These are phyloP conservation scores for Pichia insulana DNA, from an alignment of 805 yeast species.

Conservation along the genomic window DNA sequence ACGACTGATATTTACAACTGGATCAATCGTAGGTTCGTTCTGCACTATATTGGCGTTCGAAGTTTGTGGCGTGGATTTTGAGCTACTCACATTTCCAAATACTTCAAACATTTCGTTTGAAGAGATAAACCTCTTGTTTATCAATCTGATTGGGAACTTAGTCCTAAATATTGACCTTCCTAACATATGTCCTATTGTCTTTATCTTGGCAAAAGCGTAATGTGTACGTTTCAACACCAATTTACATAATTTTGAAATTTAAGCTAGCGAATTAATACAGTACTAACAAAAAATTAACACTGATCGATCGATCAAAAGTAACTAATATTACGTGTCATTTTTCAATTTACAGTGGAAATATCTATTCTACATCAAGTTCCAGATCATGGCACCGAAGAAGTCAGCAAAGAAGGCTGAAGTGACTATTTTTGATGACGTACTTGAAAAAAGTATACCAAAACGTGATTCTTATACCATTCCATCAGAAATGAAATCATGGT, in stretches of 20 bases:
- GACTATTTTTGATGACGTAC: no score
- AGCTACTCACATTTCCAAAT: conserved; percentile 12
- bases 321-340: background rate
- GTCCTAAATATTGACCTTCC: background rate
- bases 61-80: background rate
- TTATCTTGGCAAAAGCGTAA: no score
- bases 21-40: conserved; percentile 13
- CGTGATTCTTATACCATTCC: conserved; percentile 11
- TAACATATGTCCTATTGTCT: background rate
- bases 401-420: conserved; percentile 3
- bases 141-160: background rate
- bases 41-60: no score
- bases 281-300: no score
- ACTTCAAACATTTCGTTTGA: conserved; percentile 23
- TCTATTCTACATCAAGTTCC: background rate
- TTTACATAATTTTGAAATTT: no score
- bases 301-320: no score
- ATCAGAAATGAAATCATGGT: conserved; percentile 23
- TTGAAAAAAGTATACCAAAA: conserved; percentile 11
- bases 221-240: no score
- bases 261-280: no score
- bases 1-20: conserved; percentile 19
- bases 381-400: conserved; percentile 18
- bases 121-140: conserved; percentile 4
- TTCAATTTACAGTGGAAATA: no score